A percentile compares a stretch with the other conserved stretches of the same genome.
These are phyloP conservation scores for Aureobasidium sp. DNA, from an alignment of 2,329 filamentous ascomycete genomes.

Conservation along the genomic window DNA sequence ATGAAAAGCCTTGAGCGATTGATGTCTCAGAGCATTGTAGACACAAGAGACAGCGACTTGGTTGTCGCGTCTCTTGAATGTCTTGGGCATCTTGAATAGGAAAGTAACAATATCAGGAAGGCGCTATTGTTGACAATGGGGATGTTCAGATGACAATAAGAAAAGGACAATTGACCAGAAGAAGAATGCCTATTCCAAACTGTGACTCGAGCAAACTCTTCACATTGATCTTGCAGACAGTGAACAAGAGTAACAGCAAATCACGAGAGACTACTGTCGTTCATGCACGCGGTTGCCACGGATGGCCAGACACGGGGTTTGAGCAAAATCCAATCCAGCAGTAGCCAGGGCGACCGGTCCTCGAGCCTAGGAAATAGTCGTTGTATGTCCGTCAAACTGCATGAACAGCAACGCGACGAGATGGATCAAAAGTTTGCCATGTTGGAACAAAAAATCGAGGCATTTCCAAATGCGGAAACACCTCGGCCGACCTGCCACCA, in stretches of 20 bases:
- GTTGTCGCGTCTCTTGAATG: constrained; percentile 14
- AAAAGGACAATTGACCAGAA: neutral
- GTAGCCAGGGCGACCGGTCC: neutral
- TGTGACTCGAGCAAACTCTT: neutral
- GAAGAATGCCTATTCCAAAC: neutral
- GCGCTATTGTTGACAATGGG: neutral
- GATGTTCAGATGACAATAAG: neutral
- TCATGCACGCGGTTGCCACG: constrained; percentile 3
- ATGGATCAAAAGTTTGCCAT: constrained; percentile 12
- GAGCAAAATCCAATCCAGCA: neutral
- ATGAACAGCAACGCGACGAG: neutral
- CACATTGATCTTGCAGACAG: neutral
- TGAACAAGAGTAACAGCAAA: constrained; percentile 5
- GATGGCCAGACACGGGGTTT: neutral
- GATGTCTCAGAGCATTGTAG: neutral
- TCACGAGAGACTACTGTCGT: constrained; percentile 14
- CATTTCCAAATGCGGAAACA: constrained; percentile 4
- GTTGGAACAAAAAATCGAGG: constrained; percentile 9
- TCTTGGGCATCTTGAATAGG: constrained; percentile 6
- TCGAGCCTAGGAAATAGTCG: neutral
- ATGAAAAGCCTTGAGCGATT: neutral
- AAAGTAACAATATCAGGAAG: neutral
- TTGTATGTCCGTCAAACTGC: neutral
- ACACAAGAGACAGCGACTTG: constrained; percentile 13
- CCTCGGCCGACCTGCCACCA: neutral